Evolutionary conservation across 345 rosid genomes (phyloP).

Genomic region (Citrus hindsii): DNA sequence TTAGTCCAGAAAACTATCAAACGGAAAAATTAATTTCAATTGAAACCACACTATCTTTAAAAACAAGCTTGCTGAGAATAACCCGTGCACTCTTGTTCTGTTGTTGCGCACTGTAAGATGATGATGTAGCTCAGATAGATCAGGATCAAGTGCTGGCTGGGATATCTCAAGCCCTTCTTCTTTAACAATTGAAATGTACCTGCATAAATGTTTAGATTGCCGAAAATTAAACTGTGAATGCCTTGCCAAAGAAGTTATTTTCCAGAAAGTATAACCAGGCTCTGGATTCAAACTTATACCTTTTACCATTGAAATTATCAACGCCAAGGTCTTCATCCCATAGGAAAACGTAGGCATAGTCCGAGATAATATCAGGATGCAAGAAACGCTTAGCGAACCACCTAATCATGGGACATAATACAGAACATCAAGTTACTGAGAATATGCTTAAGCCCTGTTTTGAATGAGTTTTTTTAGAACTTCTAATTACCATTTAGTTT

Average conservation of each 20-base stretch:
- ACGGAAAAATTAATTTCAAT: not conserved
- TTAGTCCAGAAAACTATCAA: not conserved
- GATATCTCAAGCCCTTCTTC: slow-evolving; percentile 84
- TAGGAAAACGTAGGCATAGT: slow-evolving; percentile 48
- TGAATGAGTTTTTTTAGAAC: not conserved
- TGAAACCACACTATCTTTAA: too few relatives aligned
- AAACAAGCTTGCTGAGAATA: not conserved
- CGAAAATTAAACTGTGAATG: slow-evolving; percentile 1
- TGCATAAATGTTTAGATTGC: slow-evolving; percentile 21
- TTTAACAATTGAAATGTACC: slow-evolving; percentile 61
- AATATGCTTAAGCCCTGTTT: not conserved
- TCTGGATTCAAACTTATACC: slow-evolving; percentile 20
- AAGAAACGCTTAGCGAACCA: slow-evolving; percentile 91
- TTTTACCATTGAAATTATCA: slow-evolving; percentile 38
- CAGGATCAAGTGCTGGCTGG: slow-evolving; percentile 76
- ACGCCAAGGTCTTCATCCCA: slow-evolving; percentile 75
- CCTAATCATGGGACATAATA: slow-evolving; percentile 30
- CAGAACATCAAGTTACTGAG: not conserved
- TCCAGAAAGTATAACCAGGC: not conserved
- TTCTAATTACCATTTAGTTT: slow-evolving; percentile 76
- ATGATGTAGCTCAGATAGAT: slow-evolving; percentile 55
- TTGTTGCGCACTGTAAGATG: slow-evolving; percentile 48
- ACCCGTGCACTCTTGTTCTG: slow-evolving; percentile 62
- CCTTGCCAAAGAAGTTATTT: not conserved
- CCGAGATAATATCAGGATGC: slow-evolving; percentile 54